Conservation (phyloP, 2,329 filamentous ascomycete species). For the Pseudogymnoascus sp. region DNA sequence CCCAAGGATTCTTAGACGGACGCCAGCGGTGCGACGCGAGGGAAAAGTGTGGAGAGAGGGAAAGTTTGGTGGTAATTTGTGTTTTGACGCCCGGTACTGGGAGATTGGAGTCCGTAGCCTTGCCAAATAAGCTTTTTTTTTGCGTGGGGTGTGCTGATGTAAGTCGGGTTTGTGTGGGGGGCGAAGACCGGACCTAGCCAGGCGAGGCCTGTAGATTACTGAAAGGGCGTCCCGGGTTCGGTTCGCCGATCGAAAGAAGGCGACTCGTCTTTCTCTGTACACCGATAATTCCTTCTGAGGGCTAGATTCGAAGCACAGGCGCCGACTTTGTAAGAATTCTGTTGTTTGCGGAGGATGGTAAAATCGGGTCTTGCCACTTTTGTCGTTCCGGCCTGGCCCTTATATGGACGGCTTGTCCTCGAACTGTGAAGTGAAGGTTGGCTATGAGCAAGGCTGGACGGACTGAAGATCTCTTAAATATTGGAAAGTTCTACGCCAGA, state of each 20-base stretch:
- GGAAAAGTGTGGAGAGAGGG: neutral
- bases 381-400: neutral
- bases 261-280: neutral
- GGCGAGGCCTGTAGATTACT: neutral
- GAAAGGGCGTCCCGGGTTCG: neutral
- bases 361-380: neutral
- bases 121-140: neutral
- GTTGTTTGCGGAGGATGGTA: neutral
- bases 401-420: neutral
- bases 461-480: neutral
- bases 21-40: neutral
- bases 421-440: neutral
- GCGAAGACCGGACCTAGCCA: neutral
- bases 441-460: neutral
- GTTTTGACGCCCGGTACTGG: neutral
- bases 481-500: neutral
- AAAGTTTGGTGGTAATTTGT: neutral
- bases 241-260: neutral
- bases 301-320: neutral
- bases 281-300: constrained; percentile 8
- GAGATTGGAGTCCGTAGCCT: neutral
- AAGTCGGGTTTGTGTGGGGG: neutral
- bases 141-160: neutral
- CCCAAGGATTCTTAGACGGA: neutral
- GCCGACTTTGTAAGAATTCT: neutral